Evolutionary conservation across 1,284 basidiomycete species (phyloP), one percentile per base, ranked within the genome.

Genomic region (Lentinus polychrous): DNA sequence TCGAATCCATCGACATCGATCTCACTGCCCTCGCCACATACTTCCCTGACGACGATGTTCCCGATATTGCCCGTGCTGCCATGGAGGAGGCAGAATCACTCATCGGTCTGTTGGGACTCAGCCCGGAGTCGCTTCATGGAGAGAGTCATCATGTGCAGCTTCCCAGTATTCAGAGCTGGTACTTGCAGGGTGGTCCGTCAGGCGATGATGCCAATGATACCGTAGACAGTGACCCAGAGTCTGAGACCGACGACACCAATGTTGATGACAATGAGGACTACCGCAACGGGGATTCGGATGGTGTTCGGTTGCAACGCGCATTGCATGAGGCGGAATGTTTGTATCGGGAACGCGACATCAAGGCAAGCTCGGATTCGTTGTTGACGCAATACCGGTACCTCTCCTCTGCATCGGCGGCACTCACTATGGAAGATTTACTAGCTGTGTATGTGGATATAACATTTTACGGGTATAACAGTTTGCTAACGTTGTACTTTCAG

Each of bases 31-130:
- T 56, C 0, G 34, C 48, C 0, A 20, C 40, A 2, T 57, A 48
- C 33, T 52, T 53, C 0, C 15, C 41, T 2, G 52, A 53, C 20
- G 32, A 5, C 7, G 52, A 52, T 8, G 52, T 56, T 23, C 12
- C 31, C 4, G 11, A 2, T 3, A 46, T 45, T 7, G 42, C 51
- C 0, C 8, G 34, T 2, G 41, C 37, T n/a, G 56, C 56, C 0
- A 51, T 46, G 43, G 43, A 49, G 8, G 56, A 59, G n/a, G 49
- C 52, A 14, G 41, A 46, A 7, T 46, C 36, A 8, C 42, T 57
- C 15, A 31, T 51, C 14, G 17, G 18, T 0, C 32, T 53, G 0
- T 33, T 55, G 8, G 55, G 53, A 2, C 23, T 57, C 12, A 24
- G n/a, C 8, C 48, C 55, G 7, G 12, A 31, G 4, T 32, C 47